Base-by-base conservation (phyloP, 768 basidiomycete species). In the Lyophyllum shimeji region DNA sequence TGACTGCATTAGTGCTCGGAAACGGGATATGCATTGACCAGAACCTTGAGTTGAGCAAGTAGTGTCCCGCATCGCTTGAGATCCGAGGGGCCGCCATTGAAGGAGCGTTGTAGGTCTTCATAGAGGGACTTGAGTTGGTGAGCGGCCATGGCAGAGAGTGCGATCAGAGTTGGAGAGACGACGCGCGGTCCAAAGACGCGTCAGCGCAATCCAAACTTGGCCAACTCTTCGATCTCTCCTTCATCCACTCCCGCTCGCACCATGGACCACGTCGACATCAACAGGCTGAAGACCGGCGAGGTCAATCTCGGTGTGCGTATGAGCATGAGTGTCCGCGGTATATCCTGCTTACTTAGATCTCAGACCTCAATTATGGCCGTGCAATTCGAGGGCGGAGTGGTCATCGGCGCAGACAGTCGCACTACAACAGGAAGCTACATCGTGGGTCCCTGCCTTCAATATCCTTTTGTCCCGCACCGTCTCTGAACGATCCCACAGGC, bases 331-430 rank as follows among this genome's bases (percentile, higher is more conserved):
- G 18, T 53, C 42, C 48, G 56, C 21, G 25, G 34, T n/a, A 33
- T 42, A 27, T 29, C 53, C 57, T 23, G 15, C 39, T 31, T 27
- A 46, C 53, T 55, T 33, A 44, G 42, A 29, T 43, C 21, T 17
- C 64, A 98, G 93, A 99, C 96, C 53, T 98, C 96, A 42, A 98
- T 99, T 71, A 98, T 98, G 95, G 96, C 97, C 52, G 95, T 98
- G 60, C 93, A 95, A 66, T 99, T 99, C 77, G 80, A 93, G 31
- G 86, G 85, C 27, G 97, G 97, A 37, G 97, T 99, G 56, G 87
- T 99, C 63, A 85, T 98, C 58, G 97, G 97, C 42, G 97, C 97
- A 61, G 97, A 99, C 77, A 91, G 89, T 82, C 84, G 96, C 57
- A 99, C 96, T 57, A 98, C 97, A 0, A 95, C 93, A 7, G 97